A percentile compares a stretch with the other conserved stretches of the same genome.
Conservation (phyloP, 108 stramenopile species). For the Nannochloropsis gaditana region DNA sequence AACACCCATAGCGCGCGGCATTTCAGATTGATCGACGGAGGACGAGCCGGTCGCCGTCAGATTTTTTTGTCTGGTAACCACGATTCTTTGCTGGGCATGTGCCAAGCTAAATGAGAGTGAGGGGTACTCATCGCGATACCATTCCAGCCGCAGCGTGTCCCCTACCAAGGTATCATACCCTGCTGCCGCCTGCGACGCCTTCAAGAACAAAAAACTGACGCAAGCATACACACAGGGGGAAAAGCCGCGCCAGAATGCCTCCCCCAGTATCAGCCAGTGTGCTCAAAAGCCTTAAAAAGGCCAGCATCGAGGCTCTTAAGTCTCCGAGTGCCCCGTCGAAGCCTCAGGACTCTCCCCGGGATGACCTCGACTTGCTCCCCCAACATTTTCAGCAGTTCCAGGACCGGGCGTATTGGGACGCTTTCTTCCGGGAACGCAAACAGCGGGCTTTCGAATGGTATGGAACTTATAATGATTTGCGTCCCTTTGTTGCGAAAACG, state of each 20-base stretch:
- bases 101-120: no score
- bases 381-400: slow-evolving; percentile 10
- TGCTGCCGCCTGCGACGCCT: no score
- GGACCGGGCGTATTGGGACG: slow-evolving; percentile 10
- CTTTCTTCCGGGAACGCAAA: slow-evolving; percentile 17
- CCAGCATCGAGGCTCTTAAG: background rate
- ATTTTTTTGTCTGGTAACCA: no score
- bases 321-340: background rate
- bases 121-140: no score
- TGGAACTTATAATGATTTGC: background rate
- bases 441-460: slow-evolving; percentile 22
- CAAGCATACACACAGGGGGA: no score
- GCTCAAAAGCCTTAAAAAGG: slow-evolving; percentile 17
- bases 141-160: no score
- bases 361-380: background rate
- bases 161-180: no score
- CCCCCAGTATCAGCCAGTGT: background rate
- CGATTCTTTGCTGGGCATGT: no score
- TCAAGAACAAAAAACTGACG: no score
- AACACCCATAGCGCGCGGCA: no score
- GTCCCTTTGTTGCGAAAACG: background rate
- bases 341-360: background rate
- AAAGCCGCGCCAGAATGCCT: background rate
- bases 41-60: no score
- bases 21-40: no score